These are phyloP conservation scores for Nakazawaea ishiwadae DNA, from an alignment of 805 yeast genomes.

Conservation along the genomic window DNA sequence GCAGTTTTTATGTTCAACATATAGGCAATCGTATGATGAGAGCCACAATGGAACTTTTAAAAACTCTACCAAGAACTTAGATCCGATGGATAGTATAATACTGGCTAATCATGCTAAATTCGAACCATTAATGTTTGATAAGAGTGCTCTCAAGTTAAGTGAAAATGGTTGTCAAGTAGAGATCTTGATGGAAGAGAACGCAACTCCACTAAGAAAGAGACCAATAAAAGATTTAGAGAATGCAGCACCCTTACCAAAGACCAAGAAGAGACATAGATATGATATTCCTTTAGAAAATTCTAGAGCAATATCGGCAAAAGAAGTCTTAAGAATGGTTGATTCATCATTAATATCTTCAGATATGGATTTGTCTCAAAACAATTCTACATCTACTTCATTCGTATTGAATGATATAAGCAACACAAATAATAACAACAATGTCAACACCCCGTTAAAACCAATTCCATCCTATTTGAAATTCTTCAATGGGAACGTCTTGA, in stretches of 20 bases:
- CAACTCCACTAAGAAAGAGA: slow-evolving; percentile 7
- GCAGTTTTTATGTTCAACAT: slow-evolving; percentile 5
- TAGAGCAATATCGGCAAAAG: slow-evolving; percentile 30
- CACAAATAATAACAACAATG: background rate
- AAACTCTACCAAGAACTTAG: too few relatives aligned
- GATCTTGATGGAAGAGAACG: background rate
- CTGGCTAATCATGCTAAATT: background rate
- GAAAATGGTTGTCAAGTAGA: background rate
- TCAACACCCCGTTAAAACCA: slow-evolving; percentile 2
- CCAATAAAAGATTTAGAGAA: background rate
- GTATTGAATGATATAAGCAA: background rate
- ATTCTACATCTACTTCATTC: slow-evolving; percentile 1
- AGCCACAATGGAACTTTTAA: too few relatives aligned
- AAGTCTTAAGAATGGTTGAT: slow-evolving; percentile 33
- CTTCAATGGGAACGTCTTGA: background rate
- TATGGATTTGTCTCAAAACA: slow-evolving; percentile 16
- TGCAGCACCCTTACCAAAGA: background rate
- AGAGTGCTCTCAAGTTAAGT: background rate
- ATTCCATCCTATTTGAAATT: slow-evolving; percentile 3
- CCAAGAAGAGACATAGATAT: slow-evolving; percentile 20
- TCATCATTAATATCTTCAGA: slow-evolving; percentile 33
- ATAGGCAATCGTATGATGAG: slow-evolving; percentile 1
- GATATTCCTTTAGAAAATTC: slow-evolving; percentile 28
- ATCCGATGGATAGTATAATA: background rate
- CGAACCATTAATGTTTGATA: background rate